Evolutionary conservation across 2,329 filamentous ascomycete genomes (phyloP).

Genomic region (Apiospora arundinis): DNA sequence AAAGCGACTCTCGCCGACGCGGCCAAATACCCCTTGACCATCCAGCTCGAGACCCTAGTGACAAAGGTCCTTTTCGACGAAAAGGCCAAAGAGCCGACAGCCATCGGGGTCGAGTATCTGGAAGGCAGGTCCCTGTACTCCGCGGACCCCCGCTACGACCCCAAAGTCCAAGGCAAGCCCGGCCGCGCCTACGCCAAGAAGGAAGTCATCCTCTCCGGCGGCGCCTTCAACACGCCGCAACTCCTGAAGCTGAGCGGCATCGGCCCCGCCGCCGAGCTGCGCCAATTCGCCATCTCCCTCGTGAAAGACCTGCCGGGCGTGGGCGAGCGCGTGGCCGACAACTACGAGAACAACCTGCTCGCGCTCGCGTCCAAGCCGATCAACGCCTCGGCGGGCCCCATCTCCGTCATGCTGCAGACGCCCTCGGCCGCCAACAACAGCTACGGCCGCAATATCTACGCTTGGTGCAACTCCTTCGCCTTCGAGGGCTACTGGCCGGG

Average conservation of each 20-base stretch:
- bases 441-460: slow-evolving; percentile 36
- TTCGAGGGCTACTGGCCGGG: slow-evolving; percentile 42
- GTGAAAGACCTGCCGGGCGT: slow-evolving; percentile 56
- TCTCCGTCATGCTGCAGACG: slow-evolving; percentile 40
- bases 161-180: slow-evolving; percentile 37
- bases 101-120: slow-evolving; percentile 37
- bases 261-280: slow-evolving; percentile 49
- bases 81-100: slow-evolving; percentile 33
- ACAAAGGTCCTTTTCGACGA: slow-evolving; percentile 36
- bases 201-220: slow-evolving; percentile 58
- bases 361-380: slow-evolving; percentile 34
- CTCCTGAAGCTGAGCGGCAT: slow-evolving; percentile 59
- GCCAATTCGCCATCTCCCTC: slow-evolving; percentile 50
- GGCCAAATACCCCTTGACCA: slow-evolving; percentile 52
- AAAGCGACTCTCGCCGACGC: slow-evolving; percentile 51
- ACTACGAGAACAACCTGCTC: slow-evolving; percentile 43
- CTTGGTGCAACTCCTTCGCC: slow-evolving; percentile 38
- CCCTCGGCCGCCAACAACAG: slow-evolving; percentile 35
- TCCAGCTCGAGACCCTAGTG: slow-evolving; percentile 38
- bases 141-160: slow-evolving; percentile 41
- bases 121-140: slow-evolving; percentile 42
- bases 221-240: slow-evolving; percentile 57
- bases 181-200: slow-evolving; percentile 36
- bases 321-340: slow-evolving; percentile 56
- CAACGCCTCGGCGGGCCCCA: slow-evolving; percentile 35